phyloP scores from a whole-genome alignment of 106 monocot species.

The Acorus calamus region DNA sequence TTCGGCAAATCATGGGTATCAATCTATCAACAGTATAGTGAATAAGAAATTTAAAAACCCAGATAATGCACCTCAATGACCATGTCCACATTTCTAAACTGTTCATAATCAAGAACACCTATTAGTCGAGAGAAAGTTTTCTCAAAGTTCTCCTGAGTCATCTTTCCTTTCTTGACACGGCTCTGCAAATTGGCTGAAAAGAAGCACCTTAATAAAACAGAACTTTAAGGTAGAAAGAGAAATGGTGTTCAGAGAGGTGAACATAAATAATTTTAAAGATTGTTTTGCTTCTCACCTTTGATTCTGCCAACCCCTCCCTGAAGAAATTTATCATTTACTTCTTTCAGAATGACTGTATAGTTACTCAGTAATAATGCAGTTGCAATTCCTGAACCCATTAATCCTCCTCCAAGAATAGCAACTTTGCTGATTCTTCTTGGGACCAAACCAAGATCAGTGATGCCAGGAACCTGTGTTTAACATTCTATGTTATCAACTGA shows the following conservation, averaged over 20 bases:
- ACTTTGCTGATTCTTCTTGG: constrained; percentile 71
- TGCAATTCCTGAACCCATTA: constrained; percentile 99
- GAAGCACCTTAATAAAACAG: no score
- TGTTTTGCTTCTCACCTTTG: constrained; percentile 42
- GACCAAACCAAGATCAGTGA: constrained; percentile 59
- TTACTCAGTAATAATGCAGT: constrained; percentile 74
- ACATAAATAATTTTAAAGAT: background rate
- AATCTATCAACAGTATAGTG: no score
- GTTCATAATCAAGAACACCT: constrained; percentile 76
- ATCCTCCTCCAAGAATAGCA: constrained; percentile 90
- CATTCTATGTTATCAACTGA: constrained; percentile 1
- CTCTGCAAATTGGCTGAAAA: constrained; percentile 79
- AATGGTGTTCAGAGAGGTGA: no score
- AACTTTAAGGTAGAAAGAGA: no score
- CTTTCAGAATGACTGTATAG: constrained; percentile 77
- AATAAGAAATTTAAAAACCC: no score
- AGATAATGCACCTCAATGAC: constrained; percentile 69
- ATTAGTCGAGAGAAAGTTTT: constrained; percentile 57
- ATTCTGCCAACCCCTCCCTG: constrained; percentile 62
- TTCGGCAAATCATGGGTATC: no score
- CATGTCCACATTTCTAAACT: constrained; percentile 71
- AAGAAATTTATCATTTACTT: constrained; percentile 86
- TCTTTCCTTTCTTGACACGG: constrained; percentile 79
- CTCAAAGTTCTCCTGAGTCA: constrained; percentile 73
- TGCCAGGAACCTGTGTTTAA: constrained; percentile 62